A percentile compares a stretch with the other conserved stretches of the same genome.
Conservation (phyloP, 441 rosid species). For the Metrosideros polymorpha region DNA sequence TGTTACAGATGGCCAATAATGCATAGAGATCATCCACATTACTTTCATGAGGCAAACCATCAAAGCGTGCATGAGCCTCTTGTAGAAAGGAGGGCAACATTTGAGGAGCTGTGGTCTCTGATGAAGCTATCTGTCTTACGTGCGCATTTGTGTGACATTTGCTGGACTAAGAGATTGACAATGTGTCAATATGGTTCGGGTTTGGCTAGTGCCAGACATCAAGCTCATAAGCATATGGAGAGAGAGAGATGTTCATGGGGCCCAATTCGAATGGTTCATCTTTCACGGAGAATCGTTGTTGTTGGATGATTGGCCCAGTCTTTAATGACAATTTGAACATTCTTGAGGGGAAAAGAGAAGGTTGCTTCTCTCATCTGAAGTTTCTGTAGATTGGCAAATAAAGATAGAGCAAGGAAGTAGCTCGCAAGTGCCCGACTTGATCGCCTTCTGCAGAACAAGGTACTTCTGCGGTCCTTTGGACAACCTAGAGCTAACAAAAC, state of each 20-base stretch:
- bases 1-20: conserved; percentile 5
- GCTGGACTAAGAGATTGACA: conserved; percentile 12
- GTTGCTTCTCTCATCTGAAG: background rate
- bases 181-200: background rate
- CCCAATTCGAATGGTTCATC: background rate
- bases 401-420: background rate
- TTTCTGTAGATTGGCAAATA: background rate
- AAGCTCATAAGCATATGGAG: background rate
- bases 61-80: conserved; percentile 14
- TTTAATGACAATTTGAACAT: background rate
- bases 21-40: conserved; percentile 25
- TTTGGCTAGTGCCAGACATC: background rate
- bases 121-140: background rate
- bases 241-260: background rate
- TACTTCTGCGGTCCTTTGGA: background rate
- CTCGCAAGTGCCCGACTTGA: background rate
- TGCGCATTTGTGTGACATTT: conserved; percentile 9
- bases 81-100: conserved; percentile 14
- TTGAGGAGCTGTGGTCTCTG: conserved; percentile 18
- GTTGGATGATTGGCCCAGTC: background rate
- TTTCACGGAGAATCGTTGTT: background rate
- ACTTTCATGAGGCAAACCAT: conserved; percentile 13
- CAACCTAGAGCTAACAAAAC: background rate
- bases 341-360: background rate
- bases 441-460: background rate